Percentiles rank a stretch among this genome's conserved stretches.
Evolutionary conservation across 306 rosid genomes (phyloP).

Genomic region (Sphenostylis stenocarpa): DNA sequence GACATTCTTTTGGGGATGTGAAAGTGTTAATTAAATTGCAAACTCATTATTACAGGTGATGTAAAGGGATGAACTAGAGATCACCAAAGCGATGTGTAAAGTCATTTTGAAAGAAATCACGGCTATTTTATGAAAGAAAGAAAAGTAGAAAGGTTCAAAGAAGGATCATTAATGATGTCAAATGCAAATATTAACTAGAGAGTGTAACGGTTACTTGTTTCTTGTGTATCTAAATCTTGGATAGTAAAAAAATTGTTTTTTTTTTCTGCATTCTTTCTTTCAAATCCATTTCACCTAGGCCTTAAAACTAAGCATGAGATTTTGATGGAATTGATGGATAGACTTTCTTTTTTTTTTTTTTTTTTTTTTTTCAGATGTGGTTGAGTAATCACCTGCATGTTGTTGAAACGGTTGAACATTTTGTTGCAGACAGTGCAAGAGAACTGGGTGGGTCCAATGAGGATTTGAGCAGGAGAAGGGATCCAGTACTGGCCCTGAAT

Average conservation of each 20-base stretch:
- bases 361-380: neutral
- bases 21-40: neutral
- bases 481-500: conserved; percentile 80
- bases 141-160: neutral
- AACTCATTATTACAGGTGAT: neutral
- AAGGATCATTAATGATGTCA: neutral
- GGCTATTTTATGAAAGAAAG: neutral
- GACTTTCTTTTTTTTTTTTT: neutral
- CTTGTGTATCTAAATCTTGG: neutral
- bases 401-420: conserved; percentile 94
- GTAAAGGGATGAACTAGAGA: neutral
- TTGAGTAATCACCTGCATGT: conserved; percentile 75
- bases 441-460: conserved; percentile 95
- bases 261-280: neutral
- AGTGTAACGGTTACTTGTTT: neutral
- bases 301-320: conserved; percentile 2
- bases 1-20: neutral
- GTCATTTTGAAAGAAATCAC: neutral
- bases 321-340: neutral
- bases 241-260: neutral
- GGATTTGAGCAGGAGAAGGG: conserved; percentile 90
- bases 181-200: neutral
- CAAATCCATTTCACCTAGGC: neutral
- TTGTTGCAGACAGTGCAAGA: conserved; percentile 92
- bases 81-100: neutral